Percentiles rank a stretch among this genome's conserved stretches.
phyloP scores from a whole-genome alignment of 371 early-diverging fungal genomes.

The Thermomucor indicae-seudaticae region DNA sequence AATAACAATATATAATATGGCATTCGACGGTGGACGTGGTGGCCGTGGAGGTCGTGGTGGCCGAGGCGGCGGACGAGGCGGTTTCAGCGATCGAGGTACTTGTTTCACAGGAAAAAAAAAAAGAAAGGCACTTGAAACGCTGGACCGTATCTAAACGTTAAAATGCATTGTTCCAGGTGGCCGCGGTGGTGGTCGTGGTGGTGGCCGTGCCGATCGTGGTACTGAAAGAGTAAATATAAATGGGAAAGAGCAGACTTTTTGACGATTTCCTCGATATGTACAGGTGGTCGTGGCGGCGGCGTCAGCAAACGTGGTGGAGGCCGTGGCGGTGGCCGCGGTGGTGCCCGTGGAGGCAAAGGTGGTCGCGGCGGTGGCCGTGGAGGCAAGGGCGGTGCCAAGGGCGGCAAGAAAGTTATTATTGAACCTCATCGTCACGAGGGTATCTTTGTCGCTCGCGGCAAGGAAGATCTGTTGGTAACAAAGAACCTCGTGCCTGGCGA shows the following conservation, averaged over 20 bases:
- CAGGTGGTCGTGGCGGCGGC: slow-evolving; percentile 20
- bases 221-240: slow-evolving; percentile 9
- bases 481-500: slow-evolving; percentile 99
- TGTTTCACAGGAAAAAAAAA: slow-evolving; percentile 5
- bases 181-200: slow-evolving; percentile 49
- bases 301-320: slow-evolving; percentile 40
- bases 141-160: not conserved
- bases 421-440: slow-evolving; percentile 97
- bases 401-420: slow-evolving; percentile 91
- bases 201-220: slow-evolving; percentile 39
- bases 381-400: slow-evolving; percentile 74
- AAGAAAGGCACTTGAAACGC: not conserved
- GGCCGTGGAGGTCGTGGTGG: slow-evolving; percentile 16
- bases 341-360: slow-evolving; percentile 34
- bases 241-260: not conserved
- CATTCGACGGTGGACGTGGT: slow-evolving; percentile 2
- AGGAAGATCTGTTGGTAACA: slow-evolving; percentile 99
- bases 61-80: slow-evolving; percentile 5
- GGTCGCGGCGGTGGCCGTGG: slow-evolving; percentile 52
- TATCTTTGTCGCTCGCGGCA: slow-evolving; percentile 97
- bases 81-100: slow-evolving; percentile 20
- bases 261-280: too few species aligned
- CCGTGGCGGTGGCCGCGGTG: slow-evolving; percentile 38
- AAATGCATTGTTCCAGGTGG: slow-evolving; percentile 45
- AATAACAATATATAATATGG: not conserved